Percentiles rank a stretch among this genome's conserved stretches.
Conservation (phyloP, 352 stramenopile species). For the Phytopythium litorale region DNA sequence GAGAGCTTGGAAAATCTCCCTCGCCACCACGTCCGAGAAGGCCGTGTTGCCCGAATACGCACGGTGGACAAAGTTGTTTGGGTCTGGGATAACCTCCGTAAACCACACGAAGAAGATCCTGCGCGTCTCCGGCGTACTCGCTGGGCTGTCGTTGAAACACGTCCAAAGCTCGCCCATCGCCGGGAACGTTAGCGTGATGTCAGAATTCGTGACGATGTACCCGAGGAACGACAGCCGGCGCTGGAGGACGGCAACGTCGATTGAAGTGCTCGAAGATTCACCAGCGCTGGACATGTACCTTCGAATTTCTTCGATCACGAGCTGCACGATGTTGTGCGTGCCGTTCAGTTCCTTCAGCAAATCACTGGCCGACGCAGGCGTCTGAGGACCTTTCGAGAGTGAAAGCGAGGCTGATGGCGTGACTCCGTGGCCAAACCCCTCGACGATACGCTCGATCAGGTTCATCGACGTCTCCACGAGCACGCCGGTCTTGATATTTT, state of each 20-base stretch:
- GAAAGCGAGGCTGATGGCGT: slow-evolving; percentile 37
- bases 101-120: slow-evolving; percentile 81
- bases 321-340: slow-evolving; percentile 50
- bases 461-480: slow-evolving; percentile 74
- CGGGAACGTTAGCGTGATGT: slow-evolving; percentile 64
- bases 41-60: slow-evolving; percentile 58
- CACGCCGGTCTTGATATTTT: slow-evolving; percentile 53
- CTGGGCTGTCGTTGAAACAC: slow-evolving; percentile 35
- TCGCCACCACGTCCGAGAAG: slow-evolving; percentile 42
- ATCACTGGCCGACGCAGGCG: slow-evolving; percentile 38
- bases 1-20: slow-evolving; percentile 47
- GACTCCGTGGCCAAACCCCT: slow-evolving; percentile 41
- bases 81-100: slow-evolving; percentile 52
- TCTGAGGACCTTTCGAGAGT: slow-evolving; percentile 27
- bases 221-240: slow-evolving; percentile 69
- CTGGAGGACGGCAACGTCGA: slow-evolving; percentile 14
- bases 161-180: slow-evolving; percentile 55
- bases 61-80: slow-evolving; percentile 67
- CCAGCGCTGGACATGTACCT: slow-evolving; percentile 25
- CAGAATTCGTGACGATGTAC: slow-evolving; percentile 71
- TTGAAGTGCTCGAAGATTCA: background rate
- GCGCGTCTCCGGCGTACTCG: slow-evolving; percentile 29
- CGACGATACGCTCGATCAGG: slow-evolving; percentile 66
- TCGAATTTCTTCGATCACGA: slow-evolving; percentile 59
- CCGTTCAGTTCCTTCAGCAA: slow-evolving; percentile 66